These are phyloP conservation scores for Noccaea bulbosa DNA, from an alignment of 345 rosid species.

Conservation along the genomic window DNA sequence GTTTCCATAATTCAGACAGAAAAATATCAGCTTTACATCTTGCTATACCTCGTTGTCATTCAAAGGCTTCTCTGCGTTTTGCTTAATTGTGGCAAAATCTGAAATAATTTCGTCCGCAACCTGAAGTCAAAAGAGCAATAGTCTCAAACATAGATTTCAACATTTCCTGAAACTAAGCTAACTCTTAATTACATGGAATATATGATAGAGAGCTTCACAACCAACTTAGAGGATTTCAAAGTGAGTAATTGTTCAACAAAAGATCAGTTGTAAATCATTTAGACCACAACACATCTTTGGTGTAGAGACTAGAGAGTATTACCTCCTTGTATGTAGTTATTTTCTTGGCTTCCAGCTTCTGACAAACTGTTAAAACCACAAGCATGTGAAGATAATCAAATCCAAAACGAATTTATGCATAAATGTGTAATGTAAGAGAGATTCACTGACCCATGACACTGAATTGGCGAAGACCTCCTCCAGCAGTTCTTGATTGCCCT, in stretches of 20 bases:
- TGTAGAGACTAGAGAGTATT: neutral
- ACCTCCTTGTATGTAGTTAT: conserved; percentile 55
- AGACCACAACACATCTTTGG: conserved; percentile 12
- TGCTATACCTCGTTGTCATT: conserved; percentile 52
- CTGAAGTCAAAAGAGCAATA: conserved; percentile 40
- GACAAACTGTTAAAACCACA: conserved; percentile 47
- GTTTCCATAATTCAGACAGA: conserved; percentile 1
- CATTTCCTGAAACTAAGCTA: neutral
- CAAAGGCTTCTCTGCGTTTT: conserved; percentile 35
- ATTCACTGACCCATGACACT: conserved; percentile 49
- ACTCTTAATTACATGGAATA: neutral
- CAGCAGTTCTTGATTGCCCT: conserved; percentile 47
- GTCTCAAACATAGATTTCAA: conserved; percentile 15
- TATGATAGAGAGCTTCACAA: neutral
- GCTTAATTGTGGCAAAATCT: conserved; percentile 45
- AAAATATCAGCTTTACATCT: neutral
- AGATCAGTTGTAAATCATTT: neutral
- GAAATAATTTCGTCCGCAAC: conserved; percentile 52
- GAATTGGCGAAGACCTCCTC: conserved; percentile 54
- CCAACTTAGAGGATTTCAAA: neutral
- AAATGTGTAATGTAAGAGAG: neutral
- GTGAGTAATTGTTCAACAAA: neutral
- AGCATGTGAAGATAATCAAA: neutral
- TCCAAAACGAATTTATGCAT: neutral
- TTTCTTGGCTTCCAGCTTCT: conserved; percentile 56